Base-by-base conservation (phyloP, 2,329 filamentous ascomycete genomes). In the Ceratocystis destructans region DNA sequence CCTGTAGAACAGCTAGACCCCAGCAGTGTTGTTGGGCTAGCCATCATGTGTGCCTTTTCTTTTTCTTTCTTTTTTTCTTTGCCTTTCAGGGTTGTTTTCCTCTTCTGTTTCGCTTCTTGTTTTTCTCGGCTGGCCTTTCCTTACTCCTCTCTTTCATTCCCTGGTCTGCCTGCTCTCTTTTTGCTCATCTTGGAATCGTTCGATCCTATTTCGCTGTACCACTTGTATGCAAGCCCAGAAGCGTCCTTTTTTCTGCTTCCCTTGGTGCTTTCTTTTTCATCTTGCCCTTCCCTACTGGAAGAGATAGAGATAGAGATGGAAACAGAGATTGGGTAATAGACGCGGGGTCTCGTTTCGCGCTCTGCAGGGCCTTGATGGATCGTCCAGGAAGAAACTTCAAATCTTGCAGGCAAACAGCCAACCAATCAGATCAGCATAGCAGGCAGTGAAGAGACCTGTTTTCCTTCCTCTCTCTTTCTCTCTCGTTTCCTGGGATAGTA, bases 121-220 rank as follows among this genome's bases (percentile, higher is more conserved):
- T 53, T 53, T 22, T 22, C n/a, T n/a, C 22, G 22, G n/a, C n/a
- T 8, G 48, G n/a, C n/a, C 31, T 61, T 61, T 61, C 20, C 55
- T 28, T 59, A 12, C 55, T 7, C 15, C 55, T 41, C 10, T 61
- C 20, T 22, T 62, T 62, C 10, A 8, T 62, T 20, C 45, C 61
- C 61, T 25, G 37, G 61, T 44, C 37, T 45, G 37, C 45, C 33
- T 62, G 15, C 37, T 48, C 17, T 62, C 17, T 46, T 33, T 33
- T 28, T 20, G 22, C 61, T 62, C 28, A 46, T 62, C 61, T 62
- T 46, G 61, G 22, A 62, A 59, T 59, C 55, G 55, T 59, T 59
- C 55, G 55, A 59, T 59, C 55, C 55, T 22, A 59, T 59, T 59
- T 59, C 55, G 55, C 55, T 59, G 55, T 48, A 48, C 61, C 61